Evolutionary conservation across 164 flowering plant species (phyloP), one percentile per base, ranked within the genome.

Genomic region (Warburgia ugandensis): DNA sequence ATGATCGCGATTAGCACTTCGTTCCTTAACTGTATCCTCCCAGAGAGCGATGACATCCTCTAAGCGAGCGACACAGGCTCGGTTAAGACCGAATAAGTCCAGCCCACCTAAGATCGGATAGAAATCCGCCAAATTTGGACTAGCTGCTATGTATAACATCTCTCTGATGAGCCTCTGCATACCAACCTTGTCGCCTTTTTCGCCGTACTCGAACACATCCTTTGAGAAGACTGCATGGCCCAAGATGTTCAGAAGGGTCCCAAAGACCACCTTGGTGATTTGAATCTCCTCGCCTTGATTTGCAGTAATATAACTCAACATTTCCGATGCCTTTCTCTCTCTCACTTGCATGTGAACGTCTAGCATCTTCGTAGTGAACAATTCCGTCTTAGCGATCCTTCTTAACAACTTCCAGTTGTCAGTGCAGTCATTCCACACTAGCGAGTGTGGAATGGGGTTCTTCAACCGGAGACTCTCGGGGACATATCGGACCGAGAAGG

Each of bases 381-480:
- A 59, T 48, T 69, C 69, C 0, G 61, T 53, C 35, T 70, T 59
- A 17, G 70, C 68, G 9, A 67, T 12, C 3, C 58, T 55, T 11
- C 77, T 42, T 6, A 73, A 26, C 12, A 7, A n/a, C 59, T 55
- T 69, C 77, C 77, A 73, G 2, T 36, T 6, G 5, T 67, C 72
- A 1, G 39, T 47, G 50, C 72, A 70, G 2, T 73, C 78, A 0
- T 69, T 49, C 66, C 66, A 70, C 1, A 44, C 60, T 2, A 70
- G 7, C 3, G 70, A 50, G 35, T 53, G 47, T 16, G 29, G 22
- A 12, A 31, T 41, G 28, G 29, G 56, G 20, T 53, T 20, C 21
- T 41, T 13, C 30, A 36, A 6, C 3, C 33, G 35, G 19, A 42
- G n/a, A 0, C 41, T 66, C 1, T 54, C 51, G 0, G 64, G 58